Evolutionary conservation across 768 basidiomycete species (phyloP).

Genomic region (Lactarius akahatsu): DNA sequence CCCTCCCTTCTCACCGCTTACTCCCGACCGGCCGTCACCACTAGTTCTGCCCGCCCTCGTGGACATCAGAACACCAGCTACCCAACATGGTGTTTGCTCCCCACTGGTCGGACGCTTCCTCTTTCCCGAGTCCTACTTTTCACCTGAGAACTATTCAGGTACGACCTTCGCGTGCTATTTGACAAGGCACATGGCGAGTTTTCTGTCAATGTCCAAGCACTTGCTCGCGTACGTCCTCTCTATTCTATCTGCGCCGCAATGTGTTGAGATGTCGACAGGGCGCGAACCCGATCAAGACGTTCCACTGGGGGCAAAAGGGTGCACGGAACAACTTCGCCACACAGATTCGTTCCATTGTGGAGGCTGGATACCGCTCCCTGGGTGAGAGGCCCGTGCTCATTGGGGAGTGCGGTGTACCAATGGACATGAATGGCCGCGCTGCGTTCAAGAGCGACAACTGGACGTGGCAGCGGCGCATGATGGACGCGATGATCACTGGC

Average conservation of each 20-base stretch:
- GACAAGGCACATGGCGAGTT: constrained; percentile 80
- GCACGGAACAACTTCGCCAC: constrained; percentile 78
- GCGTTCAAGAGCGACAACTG: constrained; percentile 76
- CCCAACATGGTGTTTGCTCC: constrained; percentile 68
- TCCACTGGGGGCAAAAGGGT: constrained; percentile 87
- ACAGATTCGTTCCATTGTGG: constrained; percentile 79
- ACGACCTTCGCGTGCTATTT: constrained; percentile 89
- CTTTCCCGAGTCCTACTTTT: constrained; percentile 15
- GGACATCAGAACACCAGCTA: constrained; percentile 64
- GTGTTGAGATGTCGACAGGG: constrained; percentile 52
- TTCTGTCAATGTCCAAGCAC: constrained; percentile 88
- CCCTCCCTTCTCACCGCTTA: not conserved
- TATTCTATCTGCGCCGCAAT: not conserved
- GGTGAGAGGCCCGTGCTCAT: constrained; percentile 84
- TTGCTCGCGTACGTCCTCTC: constrained; percentile 64
- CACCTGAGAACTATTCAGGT: constrained; percentile 49
- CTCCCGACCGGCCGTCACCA: not conserved
- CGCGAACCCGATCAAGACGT: constrained; percentile 73
- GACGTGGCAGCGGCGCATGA: constrained; percentile 84
- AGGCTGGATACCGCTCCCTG: constrained; percentile 62
- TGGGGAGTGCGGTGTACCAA: constrained; percentile 93
- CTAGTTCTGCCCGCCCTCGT: constrained; percentile 78
- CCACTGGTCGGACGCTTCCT: constrained; percentile 55
- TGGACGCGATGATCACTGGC: constrained; percentile 88
- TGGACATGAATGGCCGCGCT: constrained; percentile 75